Evolutionary conservation across 768 basidiomycete genomes (phyloP).

Genomic region (Omphalotus guepiniiformis): DNA sequence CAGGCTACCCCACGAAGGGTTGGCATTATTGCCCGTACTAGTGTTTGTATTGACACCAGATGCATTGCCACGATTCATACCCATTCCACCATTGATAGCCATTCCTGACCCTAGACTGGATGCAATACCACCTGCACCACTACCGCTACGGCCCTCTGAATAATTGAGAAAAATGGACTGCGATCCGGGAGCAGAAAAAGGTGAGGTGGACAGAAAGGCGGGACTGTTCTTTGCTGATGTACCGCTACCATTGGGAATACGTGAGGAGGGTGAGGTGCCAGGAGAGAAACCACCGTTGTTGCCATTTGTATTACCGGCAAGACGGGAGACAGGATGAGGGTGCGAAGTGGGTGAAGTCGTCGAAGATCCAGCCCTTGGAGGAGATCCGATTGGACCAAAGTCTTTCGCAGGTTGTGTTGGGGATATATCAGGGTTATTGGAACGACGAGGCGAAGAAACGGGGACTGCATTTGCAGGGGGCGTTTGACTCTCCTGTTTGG

Average conservation of each 20-base stretch:
- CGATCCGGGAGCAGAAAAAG: constrained; percentile 72
- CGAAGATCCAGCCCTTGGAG: constrained; percentile 57
- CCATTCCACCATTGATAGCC: constrained; percentile 36
- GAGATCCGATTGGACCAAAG: constrained; percentile 83
- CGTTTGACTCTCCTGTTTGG: constrained; percentile 22
- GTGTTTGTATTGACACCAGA: constrained; percentile 6
- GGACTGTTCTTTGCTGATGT: constrained; percentile 18
- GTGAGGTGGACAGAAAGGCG: constrained; percentile 52
- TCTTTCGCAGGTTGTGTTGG: constrained; percentile 40
- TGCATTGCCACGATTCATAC: constrained; percentile 39
- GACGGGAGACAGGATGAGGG: constrained; percentile 28
- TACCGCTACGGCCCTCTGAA: constrained; percentile 20
- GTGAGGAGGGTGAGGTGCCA: constrained; percentile 50
- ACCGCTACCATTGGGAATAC: constrained; percentile 29
- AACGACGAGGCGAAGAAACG: constrained; percentile 50
- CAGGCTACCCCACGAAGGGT: constrained; percentile 3
- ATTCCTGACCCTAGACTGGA: constrained; percentile 46
- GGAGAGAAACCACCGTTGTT: constrained; percentile 44
- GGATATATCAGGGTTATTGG: constrained; percentile 30
- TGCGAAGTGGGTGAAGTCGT: constrained; percentile 26
- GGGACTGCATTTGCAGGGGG: constrained; percentile 42
- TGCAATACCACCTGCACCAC: constrained; percentile 47
- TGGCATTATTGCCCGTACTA: constrained; percentile 9
- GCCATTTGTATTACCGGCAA: constrained; percentile 28
- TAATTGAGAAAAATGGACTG: constrained; percentile 50